phyloP scores from a whole-genome alignment of 2,329 filamentous ascomycete species.

The Bipolaris cookei region DNA sequence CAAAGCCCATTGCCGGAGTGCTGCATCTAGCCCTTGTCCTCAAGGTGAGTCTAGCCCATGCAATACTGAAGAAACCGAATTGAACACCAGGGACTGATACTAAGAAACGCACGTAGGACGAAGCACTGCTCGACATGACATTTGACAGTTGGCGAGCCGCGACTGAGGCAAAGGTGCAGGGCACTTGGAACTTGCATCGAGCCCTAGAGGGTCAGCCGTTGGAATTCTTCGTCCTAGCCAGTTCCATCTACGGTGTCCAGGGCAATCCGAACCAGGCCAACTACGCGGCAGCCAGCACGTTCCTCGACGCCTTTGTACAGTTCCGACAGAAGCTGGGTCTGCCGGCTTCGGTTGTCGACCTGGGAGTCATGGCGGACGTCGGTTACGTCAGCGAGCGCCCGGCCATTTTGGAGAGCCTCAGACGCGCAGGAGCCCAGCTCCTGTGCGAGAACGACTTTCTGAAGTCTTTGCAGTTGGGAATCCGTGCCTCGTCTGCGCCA shows the following conservation, averaged over 20 bases:
- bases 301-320: slow-evolving; percentile 49
- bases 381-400: neutral
- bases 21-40: too few relatives aligned
- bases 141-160: slow-evolving; percentile 8
- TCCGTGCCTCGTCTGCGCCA: too few relatives aligned
- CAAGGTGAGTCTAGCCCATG: too few relatives aligned
- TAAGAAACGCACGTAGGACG: neutral
- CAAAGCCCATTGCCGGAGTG: too few relatives aligned
- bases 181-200: slow-evolving; percentile 37
- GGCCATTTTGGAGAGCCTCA: neutral
- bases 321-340: slow-evolving; percentile 39
- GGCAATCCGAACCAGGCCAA: slow-evolving; percentile 16
- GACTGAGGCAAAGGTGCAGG: slow-evolving; percentile 36
- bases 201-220: slow-evolving; percentile 8
- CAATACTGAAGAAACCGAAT: too few relatives aligned
- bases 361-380: neutral
- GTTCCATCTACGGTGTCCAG: slow-evolving; percentile 12
- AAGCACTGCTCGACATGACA: slow-evolving; percentile 13
- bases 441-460: too few relatives aligned
- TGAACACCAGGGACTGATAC: too few relatives aligned
- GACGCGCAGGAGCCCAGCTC: too few relatives aligned
- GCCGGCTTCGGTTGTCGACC: slow-evolving; percentile 41
- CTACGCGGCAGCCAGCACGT: slow-evolving; percentile 36
- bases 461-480: too few relatives aligned
- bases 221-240: slow-evolving; percentile 30